Base-by-base conservation (phyloP, 495 filamentous ascomycete species). In the Aspergillus carlsbadensis region DNA sequence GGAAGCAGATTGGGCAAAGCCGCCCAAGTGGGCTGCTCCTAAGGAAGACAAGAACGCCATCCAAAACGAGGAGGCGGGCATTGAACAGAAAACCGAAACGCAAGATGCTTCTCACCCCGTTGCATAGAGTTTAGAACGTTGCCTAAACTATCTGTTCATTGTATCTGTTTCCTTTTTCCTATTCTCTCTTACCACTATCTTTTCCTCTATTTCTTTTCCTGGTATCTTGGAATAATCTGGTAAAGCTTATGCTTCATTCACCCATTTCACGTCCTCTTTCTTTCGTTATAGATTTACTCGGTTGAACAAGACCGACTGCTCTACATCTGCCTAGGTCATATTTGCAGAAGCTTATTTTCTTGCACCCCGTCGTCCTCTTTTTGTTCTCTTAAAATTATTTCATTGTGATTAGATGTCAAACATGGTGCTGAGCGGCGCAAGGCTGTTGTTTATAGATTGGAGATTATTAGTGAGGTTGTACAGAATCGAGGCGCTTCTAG, bases 1-100 rank as follows among this genome's bases (percentile, higher is more conserved):
- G 58, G 94, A 98, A 59, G 57, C 83, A 18, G 71, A 91, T 70
- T 94, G 84, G 83, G 75, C 81, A 17, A 81, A 75, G 53, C 74
- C 86, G 18, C 82, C 89, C 55, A 86, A 88, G 71, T 93, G 87
- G 89, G 84, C 77, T 40, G 67, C 68, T 54, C 55, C 77, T 33
- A 70, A 79, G 65, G 62, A 61, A 20, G 56, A 63, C 36, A 60
- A 69, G 56, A 56, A 61, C 36, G 58, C 53, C 43, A 49, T 63
- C 26, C 58, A 68, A 57, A 67, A 63, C 44, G 68, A 70, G 59
- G 65, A 68, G 22, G 52, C 71, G 5, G 63, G 55, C 31, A 26
- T 52, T 29, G 69, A 72, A 63, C 69, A 70, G 68, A 69, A 72
- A 63, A 62, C 52, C 21, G 71, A 71, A 63, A 61, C 45, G 20